Base-by-base conservation (phyloP, 2,329 filamentous ascomycete species). In the Fusarium equiseti region DNA sequence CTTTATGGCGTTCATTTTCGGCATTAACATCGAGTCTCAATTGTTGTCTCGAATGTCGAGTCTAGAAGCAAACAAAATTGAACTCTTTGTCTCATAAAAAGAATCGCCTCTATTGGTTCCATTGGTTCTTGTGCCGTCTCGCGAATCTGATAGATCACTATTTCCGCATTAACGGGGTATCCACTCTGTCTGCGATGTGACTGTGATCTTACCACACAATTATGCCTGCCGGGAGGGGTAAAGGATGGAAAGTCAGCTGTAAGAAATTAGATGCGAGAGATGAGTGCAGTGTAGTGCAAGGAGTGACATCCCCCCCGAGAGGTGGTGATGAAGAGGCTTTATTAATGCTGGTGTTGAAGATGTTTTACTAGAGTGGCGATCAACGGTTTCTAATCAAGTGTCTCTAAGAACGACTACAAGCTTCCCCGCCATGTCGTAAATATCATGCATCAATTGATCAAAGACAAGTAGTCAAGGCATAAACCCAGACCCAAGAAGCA, bases 131-230 rank as follows among this genome's bases (percentile, higher is more conserved):
- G 24, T 27, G 24, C 10, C 12, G 44, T 12, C 7, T 52, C 32
- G 18, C 13, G 50, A 52, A 52, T 52, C 32, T 52, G 50, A 52
- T 18, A 52, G 32, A 52, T 52, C 50, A 52, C 32, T 22, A 16
- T 52, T 26, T 8, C 24, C 18, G 32, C 32, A 42, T 51, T 13
- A 50, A n/a, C 8, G 2, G 7, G 20, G 48, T 35, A 50, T 52
- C 24, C 50, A 42, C 31, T 16, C 7, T 32, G 31, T 38, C 5
- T 24, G 18, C 20, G 8, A 38, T 51, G 31, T 11, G 7, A 51
- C 49, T 22, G 31, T 51, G 13, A 12, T 38, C 12, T 51, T 18
- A 10, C 50, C 24, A 40, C 32, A 11, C 16, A 3, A 16, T 20
- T 26, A 16, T 52, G 50, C 32, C 18, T 20, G 32, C 13, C 32